phyloP scores from a whole-genome alignment of 2,329 filamentous ascomycete genomes.

The Pseudogymnoascus pannorum region DNA sequence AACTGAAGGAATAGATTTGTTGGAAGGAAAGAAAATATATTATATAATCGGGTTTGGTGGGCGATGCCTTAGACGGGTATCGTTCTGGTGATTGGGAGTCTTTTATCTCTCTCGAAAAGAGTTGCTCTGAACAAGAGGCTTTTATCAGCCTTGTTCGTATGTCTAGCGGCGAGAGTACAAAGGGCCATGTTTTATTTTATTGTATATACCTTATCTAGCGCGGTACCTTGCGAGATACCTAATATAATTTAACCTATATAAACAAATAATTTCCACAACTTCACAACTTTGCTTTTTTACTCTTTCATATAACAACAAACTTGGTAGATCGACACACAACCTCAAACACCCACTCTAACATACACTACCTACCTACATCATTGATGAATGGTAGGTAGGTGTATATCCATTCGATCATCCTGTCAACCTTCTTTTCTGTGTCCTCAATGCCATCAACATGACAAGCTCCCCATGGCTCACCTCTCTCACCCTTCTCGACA shows the following conservation, averaged over 20 bases:
- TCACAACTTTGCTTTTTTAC: not conserved
- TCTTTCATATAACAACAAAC: not conserved
- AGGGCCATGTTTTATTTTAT: not conserved
- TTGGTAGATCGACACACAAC: not conserved
- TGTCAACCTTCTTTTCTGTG: not conserved
- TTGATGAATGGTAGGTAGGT: not conserved
- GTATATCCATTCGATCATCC: not conserved
- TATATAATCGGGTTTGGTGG: not conserved
- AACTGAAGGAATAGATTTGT: not conserved
- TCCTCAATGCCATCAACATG: not conserved
- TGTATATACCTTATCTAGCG: constrained; percentile 6
- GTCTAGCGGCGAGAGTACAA: not conserved
- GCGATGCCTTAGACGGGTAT: not conserved
- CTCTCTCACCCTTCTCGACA: not conserved
- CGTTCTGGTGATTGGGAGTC: not conserved
- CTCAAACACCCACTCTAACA: not conserved
- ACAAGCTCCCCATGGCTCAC: not conserved
- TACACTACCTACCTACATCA: not conserved
- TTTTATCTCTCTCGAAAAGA: not conserved
- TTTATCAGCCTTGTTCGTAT: not conserved
- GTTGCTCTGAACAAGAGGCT: not conserved
- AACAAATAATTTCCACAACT: not conserved
- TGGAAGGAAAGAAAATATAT: not conserved
- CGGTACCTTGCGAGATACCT: not conserved
- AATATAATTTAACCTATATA: constrained; percentile 4